Evolutionary conservation across 78 protist genomes (phyloP).

Genomic region (Diacronema lutheri): DNA sequence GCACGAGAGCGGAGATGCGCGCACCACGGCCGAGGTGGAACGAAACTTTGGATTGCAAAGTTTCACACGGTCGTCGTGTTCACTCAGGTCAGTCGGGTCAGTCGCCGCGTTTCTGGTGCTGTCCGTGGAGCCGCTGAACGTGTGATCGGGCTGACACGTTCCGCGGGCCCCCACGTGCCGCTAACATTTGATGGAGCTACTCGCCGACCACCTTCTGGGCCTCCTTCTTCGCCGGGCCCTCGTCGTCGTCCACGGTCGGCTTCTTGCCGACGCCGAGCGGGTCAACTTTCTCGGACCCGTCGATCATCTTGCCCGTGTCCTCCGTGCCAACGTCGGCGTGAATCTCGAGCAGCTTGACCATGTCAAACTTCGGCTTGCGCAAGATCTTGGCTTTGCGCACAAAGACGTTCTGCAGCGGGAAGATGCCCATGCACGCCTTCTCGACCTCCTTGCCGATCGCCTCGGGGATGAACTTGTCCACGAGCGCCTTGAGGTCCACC

Average conservation of each 20-base stretch:
- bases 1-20: too few relatives aligned
- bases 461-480: constrained; percentile 83
- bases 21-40: too few relatives aligned
- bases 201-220: too few relatives aligned
- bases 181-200: too few relatives aligned
- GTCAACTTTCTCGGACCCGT: not conserved
- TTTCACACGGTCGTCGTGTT: too few relatives aligned
- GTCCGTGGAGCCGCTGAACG: too few relatives aligned
- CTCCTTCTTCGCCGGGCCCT: too few relatives aligned
- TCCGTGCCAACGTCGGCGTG: not conserved
- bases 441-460: constrained; percentile 87
- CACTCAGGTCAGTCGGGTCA: too few relatives aligned
- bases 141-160: too few relatives aligned
- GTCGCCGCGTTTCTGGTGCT: too few relatives aligned
- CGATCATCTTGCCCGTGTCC: not conserved
- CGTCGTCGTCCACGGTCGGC: not conserved
- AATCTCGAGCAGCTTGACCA: constrained; percentile 48
- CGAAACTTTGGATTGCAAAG: too few relatives aligned
- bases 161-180: too few relatives aligned
- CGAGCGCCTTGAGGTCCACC: constrained; percentile 72
- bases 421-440: constrained; percentile 77
- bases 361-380: constrained; percentile 87
- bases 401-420: constrained; percentile 93
- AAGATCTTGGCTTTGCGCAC: constrained; percentile 94
- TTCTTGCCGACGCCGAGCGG: not conserved